Evolutionary conservation across 805 yeast species (phyloP), one percentile per base, ranked within the genome.

Genomic region (Wickerhamiella parazyma): DNA sequence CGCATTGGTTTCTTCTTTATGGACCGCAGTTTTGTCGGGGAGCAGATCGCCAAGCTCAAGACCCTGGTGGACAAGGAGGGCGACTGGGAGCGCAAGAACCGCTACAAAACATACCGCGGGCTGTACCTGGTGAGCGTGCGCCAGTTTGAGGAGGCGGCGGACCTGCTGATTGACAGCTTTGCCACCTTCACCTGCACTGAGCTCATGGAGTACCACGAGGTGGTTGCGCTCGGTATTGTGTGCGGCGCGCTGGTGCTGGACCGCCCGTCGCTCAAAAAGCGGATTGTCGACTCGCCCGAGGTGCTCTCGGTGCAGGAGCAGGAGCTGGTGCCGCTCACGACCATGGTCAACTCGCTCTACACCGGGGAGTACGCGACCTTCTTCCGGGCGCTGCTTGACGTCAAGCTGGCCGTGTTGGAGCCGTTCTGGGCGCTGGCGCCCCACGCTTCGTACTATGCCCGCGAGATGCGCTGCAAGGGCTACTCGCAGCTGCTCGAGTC

Each of bases 61-160:
- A 57, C 66, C 19, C 71, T 84, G 59, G 85, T 91, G 55, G 97
- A 89, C 55, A 82, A 85, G 56, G 98, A 97, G 45, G 98, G 98
- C 49, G 98, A 91, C 62, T 91, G 98, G 98, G 98, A 91, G 65
- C 82, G 98, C 63, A 78, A 95, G 57, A 91, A 91, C 66, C 69
- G 95, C 53, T 85, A 75, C 69, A 91, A 91, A 67, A 83, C 96
- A 5, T 91, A 91, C 63, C 65, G 73, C 46, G 98, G 98, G 18
- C 70, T 91, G 39, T 83, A 84, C 59, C 66, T 74, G 29, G 66
- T 91, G 72, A 80, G 95, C 6, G 78, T 87, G 22, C 76, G 98
- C 57, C 77, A 84, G 54, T 91, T 91, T 56, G 68, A 67, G 33
- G 93, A 83, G 53, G 95, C 97, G 2, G 76, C 96, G 2, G 75